Evolutionary conservation across 306 rosid species (phyloP), one percentile per base, ranked within the genome.

Genomic region (Canavalia gladiata): DNA sequence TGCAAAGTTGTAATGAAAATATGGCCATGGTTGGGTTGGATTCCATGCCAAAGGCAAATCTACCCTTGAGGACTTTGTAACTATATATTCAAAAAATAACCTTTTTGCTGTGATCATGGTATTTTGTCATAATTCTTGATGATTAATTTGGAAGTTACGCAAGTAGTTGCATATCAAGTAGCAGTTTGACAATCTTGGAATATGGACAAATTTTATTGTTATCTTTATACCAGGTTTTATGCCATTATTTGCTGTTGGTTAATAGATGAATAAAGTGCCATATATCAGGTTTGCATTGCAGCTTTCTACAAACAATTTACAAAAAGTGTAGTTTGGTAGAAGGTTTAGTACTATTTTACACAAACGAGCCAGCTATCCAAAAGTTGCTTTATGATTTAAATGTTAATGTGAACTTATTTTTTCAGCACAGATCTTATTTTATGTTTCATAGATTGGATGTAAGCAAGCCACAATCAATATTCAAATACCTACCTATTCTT

Each of bases 381-480:
- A 37, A 4, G 3, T 37, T 37, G 41, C 41, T 37, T 66, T 42
- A n/a, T 25, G 75, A 70, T 69, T 76, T 18, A 62, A 51, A 33
- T 80, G n/a, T 70, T 71, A 43, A 76, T 66, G 12, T 56, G 65
- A 71, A 50, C 54, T 37, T 37, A 47, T 63, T 18, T 56, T 80
- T 86, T 66, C 97, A 95, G 99, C 93, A 92, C 94, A 95, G 97
- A 82, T 95, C 99, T 68, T 95, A 95, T 85, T 92, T 93, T 76
- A 91, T 95, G 97, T 95, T 95, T 82, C 99, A 95, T 80, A 95
- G 92, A 52, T 84, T 95, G 95, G 94, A 93, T 78, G 89, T 85
- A 29, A 88, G 83, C 87, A 76, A 88, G 74, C 93, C 95, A 64
- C 91, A 87, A 34, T 84, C 83, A 68, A 50, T 93, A 64, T 93